Evolutionary conservation across 768 basidiomycete species (phyloP).

Genomic region (Gautieria morchelliformis): DNA sequence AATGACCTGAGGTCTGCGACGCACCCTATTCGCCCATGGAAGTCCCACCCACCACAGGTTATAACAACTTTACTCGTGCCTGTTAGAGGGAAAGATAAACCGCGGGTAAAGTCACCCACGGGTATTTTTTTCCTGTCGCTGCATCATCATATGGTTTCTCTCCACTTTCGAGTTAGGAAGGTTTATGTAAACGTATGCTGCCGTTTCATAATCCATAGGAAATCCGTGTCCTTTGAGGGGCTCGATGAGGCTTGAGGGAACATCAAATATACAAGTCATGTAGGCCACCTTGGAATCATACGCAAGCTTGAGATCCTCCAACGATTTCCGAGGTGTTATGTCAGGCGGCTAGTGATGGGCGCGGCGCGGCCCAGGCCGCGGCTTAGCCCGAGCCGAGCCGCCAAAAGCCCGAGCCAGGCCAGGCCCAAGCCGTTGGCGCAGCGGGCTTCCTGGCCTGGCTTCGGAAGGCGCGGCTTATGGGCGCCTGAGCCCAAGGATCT

Average conservation of each 20-base stretch:
- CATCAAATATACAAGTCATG: constrained; percentile 1
- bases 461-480: too few species aligned
- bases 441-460: too few species aligned
- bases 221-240: neutral
- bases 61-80: too few species aligned
- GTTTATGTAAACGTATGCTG: neutral
- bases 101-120: neutral
- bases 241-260: neutral
- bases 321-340: too few species aligned
- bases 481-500: too few species aligned
- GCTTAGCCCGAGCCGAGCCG: too few species aligned
- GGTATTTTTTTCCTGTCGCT: neutral
- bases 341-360: too few species aligned
- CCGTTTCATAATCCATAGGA: neutral
- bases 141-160: neutral
- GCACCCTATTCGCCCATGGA: neutral
- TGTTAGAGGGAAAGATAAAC: too few species aligned
- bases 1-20: neutral
- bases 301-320: neutral
- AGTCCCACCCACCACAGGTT: neutral
- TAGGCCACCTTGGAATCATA: constrained; percentile 8
- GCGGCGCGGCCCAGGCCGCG: too few species aligned
- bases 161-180: neutral
- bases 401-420: too few species aligned
- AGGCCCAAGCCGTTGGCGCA: too few species aligned